Evolutionary conservation across 2,329 filamentous ascomycete species (phyloP), one percentile per base, ranked within the genome.

Genomic region (Pseudocercospora pini-densiflorae): DNA sequence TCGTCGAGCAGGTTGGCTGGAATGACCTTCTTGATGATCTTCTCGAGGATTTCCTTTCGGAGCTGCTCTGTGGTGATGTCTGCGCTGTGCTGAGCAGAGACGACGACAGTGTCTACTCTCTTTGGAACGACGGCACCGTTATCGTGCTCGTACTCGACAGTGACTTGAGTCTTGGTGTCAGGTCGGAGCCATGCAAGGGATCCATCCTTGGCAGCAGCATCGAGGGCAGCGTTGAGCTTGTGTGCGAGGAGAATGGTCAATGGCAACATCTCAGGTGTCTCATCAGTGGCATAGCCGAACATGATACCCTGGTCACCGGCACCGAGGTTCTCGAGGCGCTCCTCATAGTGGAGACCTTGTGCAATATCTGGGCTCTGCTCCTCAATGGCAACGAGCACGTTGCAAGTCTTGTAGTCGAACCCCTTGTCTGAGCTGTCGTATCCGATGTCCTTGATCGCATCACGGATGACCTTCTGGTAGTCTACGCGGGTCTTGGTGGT

Each of bases 271-370:
- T 99, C 95, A 70, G 94, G 94, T 77, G 95, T 98, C 89, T 99
- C 95, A 79, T 99, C 95, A 78, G 95, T 97, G 82, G 95, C 95
- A 88, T 99, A 99, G 78, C 95, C 95, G 84, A 99, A 99, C 95
- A 99, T 99, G 88, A 99, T 97, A 87, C 95, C 95, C 88, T 99
- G 95, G 85, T 99, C 95, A 91, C 95, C 95, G 71, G 95, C 95
- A 83, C 95, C 95, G 73, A 99, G 90, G 85, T 97, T 90, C 89
- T 99, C 95, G 59, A 99, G 91, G 74, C 93, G 93, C 87, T 97
- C 88, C 74, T 99, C 95, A 83, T 97, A 97, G 88, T 98, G 93
- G 65, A 99, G 92, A 88, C 95, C 95, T 86, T 98, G 95, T 76
- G 95, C 95, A 79, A 99, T 99, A 83, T 99, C 95, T 78, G 94